These are phyloP conservation scores for Blastocladiella emersonii DNA, from an alignment of 371 early-diverging fungal species.

Conservation along the genomic window DNA sequence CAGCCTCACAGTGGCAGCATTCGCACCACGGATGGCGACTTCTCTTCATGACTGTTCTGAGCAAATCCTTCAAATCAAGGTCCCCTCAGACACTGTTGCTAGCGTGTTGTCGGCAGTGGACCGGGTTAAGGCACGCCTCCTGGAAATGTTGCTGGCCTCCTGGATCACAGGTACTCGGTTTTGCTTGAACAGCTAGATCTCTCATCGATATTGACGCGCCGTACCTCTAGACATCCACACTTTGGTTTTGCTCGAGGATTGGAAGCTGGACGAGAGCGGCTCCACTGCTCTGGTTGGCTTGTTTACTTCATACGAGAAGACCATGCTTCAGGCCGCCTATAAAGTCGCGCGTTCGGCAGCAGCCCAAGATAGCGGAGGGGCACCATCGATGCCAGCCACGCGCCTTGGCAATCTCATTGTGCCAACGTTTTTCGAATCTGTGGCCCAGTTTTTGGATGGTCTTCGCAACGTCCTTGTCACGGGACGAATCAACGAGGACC, in stretches of 20 bases:
- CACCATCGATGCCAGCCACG: constrained; percentile 6
- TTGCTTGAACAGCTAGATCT: too few species aligned
- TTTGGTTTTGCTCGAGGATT: constrained; percentile 45
- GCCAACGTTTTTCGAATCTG: background rate
- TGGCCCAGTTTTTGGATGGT: background rate
- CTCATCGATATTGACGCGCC: constrained; percentile 12
- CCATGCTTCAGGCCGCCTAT: background rate
- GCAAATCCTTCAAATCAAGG: constrained; percentile 35
- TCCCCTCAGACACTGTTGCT: constrained; percentile 40
- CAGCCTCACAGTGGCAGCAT: constrained; percentile 41
- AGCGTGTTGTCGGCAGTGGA: constrained; percentile 36
- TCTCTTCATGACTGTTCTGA: constrained; percentile 43
- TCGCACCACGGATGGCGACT: constrained; percentile 32
- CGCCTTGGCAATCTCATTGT: background rate
- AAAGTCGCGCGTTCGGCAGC: constrained; percentile 13
- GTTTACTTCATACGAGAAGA: too few species aligned
- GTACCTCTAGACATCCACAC: constrained; percentile 8
- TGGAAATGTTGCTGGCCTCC: constrained; percentile 33
- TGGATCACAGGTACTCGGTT: constrained; percentile 45
- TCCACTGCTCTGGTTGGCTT: background rate
- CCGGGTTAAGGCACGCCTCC: constrained; percentile 35
- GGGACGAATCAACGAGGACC: constrained; percentile 26
- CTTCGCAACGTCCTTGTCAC: constrained; percentile 14
- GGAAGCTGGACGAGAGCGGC: constrained; percentile 39
- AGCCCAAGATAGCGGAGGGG: background rate